Evolutionary conservation across 441 rosid genomes (phyloP).

Genomic region (Euphorbia neoarborescens): DNA sequence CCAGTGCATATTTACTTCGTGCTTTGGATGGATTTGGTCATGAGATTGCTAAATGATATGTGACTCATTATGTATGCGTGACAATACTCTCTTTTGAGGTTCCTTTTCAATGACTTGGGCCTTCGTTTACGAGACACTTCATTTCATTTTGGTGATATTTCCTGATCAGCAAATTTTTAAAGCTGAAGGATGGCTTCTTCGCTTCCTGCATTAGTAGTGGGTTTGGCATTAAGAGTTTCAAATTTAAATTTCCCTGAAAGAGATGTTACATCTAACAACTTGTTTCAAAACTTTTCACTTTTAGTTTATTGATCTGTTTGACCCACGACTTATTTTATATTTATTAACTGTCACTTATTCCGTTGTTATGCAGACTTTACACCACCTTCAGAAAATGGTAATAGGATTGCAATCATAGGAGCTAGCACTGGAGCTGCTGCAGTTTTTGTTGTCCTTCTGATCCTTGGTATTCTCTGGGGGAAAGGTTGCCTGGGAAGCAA

Average conservation of each 20-base stretch:
- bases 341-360: constrained; percentile 11
- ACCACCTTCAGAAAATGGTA: constrained; percentile 39
- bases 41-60: too few species aligned
- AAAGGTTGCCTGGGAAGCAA: constrained; percentile 54
- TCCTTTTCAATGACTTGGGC: too few species aligned
- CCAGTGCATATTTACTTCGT: too few species aligned
- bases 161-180: background rate
- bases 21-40: too few species aligned
- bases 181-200: background rate
- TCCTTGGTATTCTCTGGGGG: constrained; percentile 38
- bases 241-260: background rate
- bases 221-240: background rate
- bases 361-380: constrained; percentile 50
- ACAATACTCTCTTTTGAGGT: too few species aligned
- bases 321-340: background rate
- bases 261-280: background rate
- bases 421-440: constrained; percentile 33
- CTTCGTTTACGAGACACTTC: too few species aligned
- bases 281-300: background rate
- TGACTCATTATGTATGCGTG: too few species aligned
- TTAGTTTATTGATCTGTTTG: background rate
- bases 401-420: constrained; percentile 27
- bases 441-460: constrained; percentile 33
- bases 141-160: background rate
- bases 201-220: background rate